Base-by-base conservation (phyloP, 169 alveolate genomes). In the Perkinsus olseni region DNA sequence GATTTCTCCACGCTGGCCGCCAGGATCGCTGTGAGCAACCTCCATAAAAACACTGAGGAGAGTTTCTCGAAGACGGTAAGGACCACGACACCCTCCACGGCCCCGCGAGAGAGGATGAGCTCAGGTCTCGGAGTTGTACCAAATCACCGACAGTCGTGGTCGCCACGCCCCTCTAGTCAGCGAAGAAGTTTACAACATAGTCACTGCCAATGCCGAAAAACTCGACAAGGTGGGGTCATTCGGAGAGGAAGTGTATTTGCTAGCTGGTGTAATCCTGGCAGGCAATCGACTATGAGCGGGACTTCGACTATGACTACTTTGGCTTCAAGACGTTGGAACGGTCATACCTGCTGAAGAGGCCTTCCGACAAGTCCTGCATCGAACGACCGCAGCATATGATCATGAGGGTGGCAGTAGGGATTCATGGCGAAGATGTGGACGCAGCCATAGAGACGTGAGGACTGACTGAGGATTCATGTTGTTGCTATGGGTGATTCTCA, bases 371-470 rank as follows among this genome's bases (percentile, higher is more conserved):
- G 82, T 0, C 82, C 17, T 62, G 82, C 39, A 99, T 97, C 21
- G 99, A 99, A 95, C 95, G 99, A 91, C 99, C 99, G 28, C 99
- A 98, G 95, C 99, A 98, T 94, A 96, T 99, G 98, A 93, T 99
- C 48, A 98, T 99, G 99, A 98, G 99, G 62, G 99, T 98, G 34
- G 96, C 99, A 34, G 97, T 98, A 74, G 99, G 99, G 13, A 99
- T 99, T 45, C 99, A 99, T 94, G 96, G 97, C 50, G 99, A 98
- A n/a, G 99, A 99, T 94, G 74, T 91, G n/a, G 93, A 24, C n/a
- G 74, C n/a, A 38, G 91, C 94, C 36, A 45, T 94, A 4, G 96
- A 95, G 74, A 95, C 96, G n/a, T 40, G 20, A 8, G 38, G 74
- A 10, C 11, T 40, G 3, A 40, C 50, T 40, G 50, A 40, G 50